phyloP scores from a whole-genome alignment of 106 monocot genomes.

The Dendrobium huoshanense region DNA sequence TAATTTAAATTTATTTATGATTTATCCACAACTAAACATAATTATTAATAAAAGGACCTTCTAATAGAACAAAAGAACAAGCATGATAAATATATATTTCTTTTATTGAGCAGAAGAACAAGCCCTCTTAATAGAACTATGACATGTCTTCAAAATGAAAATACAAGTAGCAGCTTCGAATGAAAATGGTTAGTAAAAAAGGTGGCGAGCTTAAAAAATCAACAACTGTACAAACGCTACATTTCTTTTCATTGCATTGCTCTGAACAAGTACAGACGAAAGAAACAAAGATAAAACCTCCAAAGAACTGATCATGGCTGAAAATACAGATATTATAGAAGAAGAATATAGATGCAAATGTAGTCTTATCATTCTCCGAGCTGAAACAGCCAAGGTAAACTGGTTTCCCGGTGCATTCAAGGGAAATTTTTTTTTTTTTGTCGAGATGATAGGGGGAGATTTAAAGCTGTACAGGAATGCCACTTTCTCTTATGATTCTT shows the following conservation, averaged over 20 bases:
- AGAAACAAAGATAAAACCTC: not conserved
- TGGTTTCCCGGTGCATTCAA: not conserved
- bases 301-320: not conserved
- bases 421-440: not conserved
- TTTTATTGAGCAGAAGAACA: too few relatives aligned
- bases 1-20: too few relatives aligned
- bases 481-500: constrained; percentile 32
- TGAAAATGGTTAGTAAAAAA: not conserved
- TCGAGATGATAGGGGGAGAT: not conserved
- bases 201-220: not conserved
- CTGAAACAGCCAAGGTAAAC: not conserved
- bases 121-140: too few relatives aligned
- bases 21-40: too few relatives aligned
- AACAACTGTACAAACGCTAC: not conserved
- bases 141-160: too few relatives aligned
- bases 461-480: constrained; percentile 49
- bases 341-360: not conserved
- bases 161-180: too few relatives aligned
- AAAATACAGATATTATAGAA: not conserved
- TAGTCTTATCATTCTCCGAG: too few relatives aligned
- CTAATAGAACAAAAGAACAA: too few relatives aligned
- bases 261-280: not conserved
- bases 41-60: too few relatives aligned
- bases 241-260: constrained; percentile 1
- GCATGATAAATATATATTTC: too few relatives aligned